Evolutionary conservation across 768 basidiomycete species (phyloP).

Genomic region (Stropharia rugosoannulata): DNA sequence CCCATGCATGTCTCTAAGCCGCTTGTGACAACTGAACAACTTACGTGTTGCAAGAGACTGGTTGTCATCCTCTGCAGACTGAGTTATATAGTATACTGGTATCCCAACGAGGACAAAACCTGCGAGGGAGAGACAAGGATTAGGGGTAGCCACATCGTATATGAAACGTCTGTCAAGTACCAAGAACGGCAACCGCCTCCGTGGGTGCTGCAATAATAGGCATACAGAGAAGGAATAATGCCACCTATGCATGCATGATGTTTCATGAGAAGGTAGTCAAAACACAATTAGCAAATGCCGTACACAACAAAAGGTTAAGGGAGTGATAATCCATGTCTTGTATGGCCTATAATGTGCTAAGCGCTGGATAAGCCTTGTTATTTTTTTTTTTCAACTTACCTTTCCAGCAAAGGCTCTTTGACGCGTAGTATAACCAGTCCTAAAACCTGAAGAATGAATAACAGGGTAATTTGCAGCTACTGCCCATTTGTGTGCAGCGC

Average conservation of each 20-base stretch:
- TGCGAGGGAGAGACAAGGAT: conserved; percentile 23
- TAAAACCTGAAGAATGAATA: conserved; percentile 58
- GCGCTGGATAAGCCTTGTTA: neutral
- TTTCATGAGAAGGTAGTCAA: neutral
- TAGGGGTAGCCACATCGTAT: neutral
- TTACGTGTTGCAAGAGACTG: conserved; percentile 41
- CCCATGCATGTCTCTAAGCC: too few species aligned
- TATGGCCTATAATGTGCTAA: conserved; percentile 67
- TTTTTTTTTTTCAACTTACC: conserved; percentile 40
- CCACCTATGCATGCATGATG: conserved; percentile 50
- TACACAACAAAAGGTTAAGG: conserved; percentile 85
- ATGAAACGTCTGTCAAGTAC: conserved; percentile 38
- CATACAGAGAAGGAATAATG: conserved; percentile 90
- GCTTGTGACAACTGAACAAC: conserved; percentile 13
- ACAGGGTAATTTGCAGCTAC: neutral
- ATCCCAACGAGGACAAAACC: conserved; percentile 79
- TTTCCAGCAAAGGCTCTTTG: conserved; percentile 86
- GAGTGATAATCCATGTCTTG: conserved; percentile 88
- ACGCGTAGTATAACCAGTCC: conserved; percentile 86
- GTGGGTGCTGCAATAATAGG: conserved; percentile 91
- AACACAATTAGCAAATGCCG: conserved; percentile 23
- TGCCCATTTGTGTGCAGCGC: conserved; percentile 19
- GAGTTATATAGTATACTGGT: conserved; percentile 82
- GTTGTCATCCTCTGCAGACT: conserved; percentile 41
- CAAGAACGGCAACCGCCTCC: conserved; percentile 84